Evolutionary conservation across 768 basidiomycete genomes (phyloP), one percentile per base, ranked within the genome.

Genomic region (Russula brevipes): DNA sequence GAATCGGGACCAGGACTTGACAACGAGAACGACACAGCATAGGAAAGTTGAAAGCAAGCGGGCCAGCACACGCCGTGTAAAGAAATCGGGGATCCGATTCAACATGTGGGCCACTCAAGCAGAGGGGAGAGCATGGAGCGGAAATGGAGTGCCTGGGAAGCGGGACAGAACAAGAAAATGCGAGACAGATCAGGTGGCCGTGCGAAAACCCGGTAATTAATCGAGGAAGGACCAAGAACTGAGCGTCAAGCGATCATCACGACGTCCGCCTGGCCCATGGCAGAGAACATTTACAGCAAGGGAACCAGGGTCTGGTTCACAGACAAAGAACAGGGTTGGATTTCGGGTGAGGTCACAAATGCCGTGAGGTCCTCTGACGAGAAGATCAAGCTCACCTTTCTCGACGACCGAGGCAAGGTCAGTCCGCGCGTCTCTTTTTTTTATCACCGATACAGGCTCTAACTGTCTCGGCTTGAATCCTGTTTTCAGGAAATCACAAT

Each of bases 261-360:
- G 56, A 55, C 64, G 14, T 57, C 51, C 55, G 55, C 47, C 57
- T 54, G 66, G 45, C 73, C 68, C 75, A 92, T 92, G 90, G 88
- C 90, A 74, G 90, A 92, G 80, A 91, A 91, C 79, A 89, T 91
- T 72, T 92, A 91, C 79, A 89, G 86, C 82, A 91, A 88, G 76
- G 90, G 90, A 65, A 91, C 89, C 66, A 82, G 89, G 69, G 90
- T 91, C 72, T 92, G 90, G 94, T 94, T 95, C 71, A 85, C 92
- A 67, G 93, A 96, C 80, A 94, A 91, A 76, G 94, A 96, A 66
- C 85, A 88, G 68, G 93, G 92, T 65, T 97, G 94, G 94, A 82
- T 96, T 69, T 91, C 91, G 47, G 94, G 88, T 62, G 89, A 93
- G 74, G 91, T 95, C 66, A 79, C 80, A 57, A 78, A 80, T 44